Evolutionary conservation across 768 basidiomycete species (phyloP), one percentile per base, ranked within the genome.

Genomic region (Basidioascus undulatus): DNA sequence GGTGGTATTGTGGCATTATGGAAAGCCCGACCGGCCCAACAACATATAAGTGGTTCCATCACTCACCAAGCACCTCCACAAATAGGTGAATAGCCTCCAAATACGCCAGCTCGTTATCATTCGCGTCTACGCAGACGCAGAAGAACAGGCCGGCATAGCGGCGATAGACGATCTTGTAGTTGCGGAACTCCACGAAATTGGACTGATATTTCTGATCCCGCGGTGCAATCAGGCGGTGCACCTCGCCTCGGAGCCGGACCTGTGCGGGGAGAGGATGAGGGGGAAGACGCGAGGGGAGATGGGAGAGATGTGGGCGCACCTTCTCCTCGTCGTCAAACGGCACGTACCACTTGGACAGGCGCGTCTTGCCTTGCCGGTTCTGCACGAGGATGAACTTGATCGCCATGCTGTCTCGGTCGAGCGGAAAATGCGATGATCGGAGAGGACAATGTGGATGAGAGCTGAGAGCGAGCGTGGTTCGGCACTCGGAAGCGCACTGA

Each of bases 301-400:
- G 9, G 9, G 13, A 9, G 28, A 38, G 6, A 18, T 25, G 7
- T 23, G 18, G 10, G 37, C 58, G 35, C 37, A 82, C 83, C 74
- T 96, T 98, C 66, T 96, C 92, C 51, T 98, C 92, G 55, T 98
- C 92, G 51, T 94, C 87, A 50, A 86, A 96, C 1, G 92, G 92
- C 21, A 82, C 82, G 63, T 96, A 96, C 89, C 89, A 98, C 60
- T 96, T 96, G 9, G 83, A 86, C 37, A 96, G 59, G 42, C 92
- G 68, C 3, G 89, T 96, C 64, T 98, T 98, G 15, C 92, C 92
- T 63, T 98, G 92, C 31, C 89, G 74, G 57, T 96, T 96, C 86
- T 96, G 49, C 4, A 32, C n/a, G n/a, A n/a, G n/a, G n/a, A n/a
- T n/a, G n/a, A n/a, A n/a, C n/a, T n/a, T n/a, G n/a, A n/a, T n/a